Percentiles rank a stretch among this genome's conserved stretches.
Conservation (phyloP, 495 filamentous ascomycete species). For the Neurospora sp. region DNA sequence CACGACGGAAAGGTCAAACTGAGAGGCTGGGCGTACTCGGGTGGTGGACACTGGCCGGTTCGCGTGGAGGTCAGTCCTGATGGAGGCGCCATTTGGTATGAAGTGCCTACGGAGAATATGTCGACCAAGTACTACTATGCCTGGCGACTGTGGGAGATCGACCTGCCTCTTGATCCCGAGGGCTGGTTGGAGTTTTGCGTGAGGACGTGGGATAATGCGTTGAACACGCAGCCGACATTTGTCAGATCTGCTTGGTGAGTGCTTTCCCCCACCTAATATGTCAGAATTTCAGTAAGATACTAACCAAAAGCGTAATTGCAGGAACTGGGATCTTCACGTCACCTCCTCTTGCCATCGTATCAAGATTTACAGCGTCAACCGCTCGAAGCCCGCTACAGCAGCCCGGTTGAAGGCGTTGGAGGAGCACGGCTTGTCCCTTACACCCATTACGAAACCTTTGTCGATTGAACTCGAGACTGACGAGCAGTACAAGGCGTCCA, state of each 20-base stretch:
- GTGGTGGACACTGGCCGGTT: slow-evolving; percentile 48
- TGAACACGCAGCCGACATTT: slow-evolving; percentile 36
- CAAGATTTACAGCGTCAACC: slow-evolving; percentile 54
- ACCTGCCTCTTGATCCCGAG: slow-evolving; percentile 46
- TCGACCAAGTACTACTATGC: slow-evolving; percentile 43
- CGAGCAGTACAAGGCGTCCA: slow-evolving; percentile 38
- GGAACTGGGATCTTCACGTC: slow-evolving; percentile 57
- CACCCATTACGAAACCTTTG: slow-evolving; percentile 42
- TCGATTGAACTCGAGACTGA: slow-evolving; percentile 33
- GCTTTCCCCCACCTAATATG: not conserved
- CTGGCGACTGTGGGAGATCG: slow-evolving; percentile 44
- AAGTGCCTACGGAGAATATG: slow-evolving; percentile 36
- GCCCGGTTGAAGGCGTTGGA: slow-evolving; percentile 40
- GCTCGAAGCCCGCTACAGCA: slow-evolving; percentile 34
- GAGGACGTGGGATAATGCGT: slow-evolving; percentile 47
- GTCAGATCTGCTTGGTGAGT: slow-evolving; percentile 24
- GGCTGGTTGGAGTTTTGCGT: slow-evolving; percentile 49
- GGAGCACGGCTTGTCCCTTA: slow-evolving; percentile 32
- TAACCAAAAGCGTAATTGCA: not conserved
- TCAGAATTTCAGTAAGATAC: not conserved
- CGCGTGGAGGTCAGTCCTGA: slow-evolving; percentile 47
- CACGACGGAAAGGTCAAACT: slow-evolving; percentile 43
- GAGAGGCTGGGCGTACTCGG: slow-evolving; percentile 51
- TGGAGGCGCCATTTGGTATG: slow-evolving; percentile 50
- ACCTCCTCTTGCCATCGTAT: slow-evolving; percentile 55